These are phyloP conservation scores for Sequoiadendron giganteum DNA, from an alignment of 75 land plant genomes.

Conservation along the genomic window DNA sequence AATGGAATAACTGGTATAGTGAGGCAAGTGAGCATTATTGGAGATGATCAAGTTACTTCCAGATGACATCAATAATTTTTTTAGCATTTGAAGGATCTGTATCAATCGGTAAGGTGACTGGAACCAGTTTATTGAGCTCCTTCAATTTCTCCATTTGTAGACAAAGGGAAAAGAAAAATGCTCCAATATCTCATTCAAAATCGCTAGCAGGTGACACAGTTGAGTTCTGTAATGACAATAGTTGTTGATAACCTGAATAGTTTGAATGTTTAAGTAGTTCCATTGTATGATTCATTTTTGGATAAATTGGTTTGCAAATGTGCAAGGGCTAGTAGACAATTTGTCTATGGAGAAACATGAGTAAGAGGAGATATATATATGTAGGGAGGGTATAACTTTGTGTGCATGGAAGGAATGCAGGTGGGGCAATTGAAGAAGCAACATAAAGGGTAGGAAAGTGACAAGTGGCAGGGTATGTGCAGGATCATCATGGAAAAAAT, in stretches of 20 bases:
- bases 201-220: neutral
- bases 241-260: neutral
- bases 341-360: no score
- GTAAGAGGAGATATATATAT: no score
- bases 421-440: no score
- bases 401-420: no score
- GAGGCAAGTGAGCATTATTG: slow-evolving; percentile 45
- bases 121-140: slow-evolving; percentile 74
- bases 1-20: neutral
- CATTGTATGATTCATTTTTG: no score
- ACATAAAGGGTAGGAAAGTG: no score
- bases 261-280: no score
- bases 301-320: no score
- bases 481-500: no score
- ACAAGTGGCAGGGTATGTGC: no score
- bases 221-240: neutral
- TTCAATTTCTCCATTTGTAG: slow-evolving; percentile 52
- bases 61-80: slow-evolving; percentile 55
- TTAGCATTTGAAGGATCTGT: slow-evolving; percentile 51
- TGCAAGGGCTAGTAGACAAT: no score
- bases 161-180: neutral
- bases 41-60: slow-evolving; percentile 93
- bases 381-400: no score
- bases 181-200: neutral
- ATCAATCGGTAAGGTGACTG: slow-evolving; percentile 48